Conservation (phyloP, 2,329 filamentous ascomycete genomes). For the Endothia cerciana region DNA sequence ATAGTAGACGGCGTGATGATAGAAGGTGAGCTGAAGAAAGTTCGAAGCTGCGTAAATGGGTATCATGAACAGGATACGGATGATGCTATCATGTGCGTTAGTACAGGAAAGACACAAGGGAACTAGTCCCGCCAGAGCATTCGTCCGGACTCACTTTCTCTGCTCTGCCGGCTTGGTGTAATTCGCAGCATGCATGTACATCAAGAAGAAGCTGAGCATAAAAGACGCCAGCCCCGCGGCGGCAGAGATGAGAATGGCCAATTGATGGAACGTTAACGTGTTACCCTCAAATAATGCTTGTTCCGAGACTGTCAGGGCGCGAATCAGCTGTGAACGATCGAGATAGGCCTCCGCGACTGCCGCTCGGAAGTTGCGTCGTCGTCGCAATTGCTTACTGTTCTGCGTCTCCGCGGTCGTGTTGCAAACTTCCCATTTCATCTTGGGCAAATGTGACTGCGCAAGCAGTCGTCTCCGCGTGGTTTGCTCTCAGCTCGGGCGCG, state of each 20-base stretch:
- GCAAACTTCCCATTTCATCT: slow-evolving; percentile 26
- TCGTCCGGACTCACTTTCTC: slow-evolving; percentile 50
- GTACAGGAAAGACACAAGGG: slow-evolving; percentile 1
- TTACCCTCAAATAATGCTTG: slow-evolving; percentile 46
- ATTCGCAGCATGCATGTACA: slow-evolving; percentile 62
- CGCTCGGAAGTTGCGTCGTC: neutral
- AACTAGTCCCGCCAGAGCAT: neutral
- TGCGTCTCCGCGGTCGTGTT: slow-evolving; percentile 28
- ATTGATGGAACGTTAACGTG: slow-evolving; percentile 56
- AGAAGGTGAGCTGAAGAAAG: slow-evolving; percentile 74
- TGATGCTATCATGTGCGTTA: slow-evolving; percentile 61
- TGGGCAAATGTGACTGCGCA: slow-evolving; percentile 16
- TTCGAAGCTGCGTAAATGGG: slow-evolving; percentile 78
- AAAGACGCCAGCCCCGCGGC: slow-evolving; percentile 54
- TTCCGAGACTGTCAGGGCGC: slow-evolving; percentile 48
- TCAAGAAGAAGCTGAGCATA: slow-evolving; percentile 58
- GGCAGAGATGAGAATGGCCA: slow-evolving; percentile 56
- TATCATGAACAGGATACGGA: slow-evolving; percentile 87
- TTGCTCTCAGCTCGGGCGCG: slow-evolving; percentile 9
- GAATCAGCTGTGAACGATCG: slow-evolving; percentile 36
- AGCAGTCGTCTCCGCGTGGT: slow-evolving; percentile 16
- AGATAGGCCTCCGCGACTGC: slow-evolving; percentile 4
- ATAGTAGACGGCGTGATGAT: slow-evolving; percentile 80
- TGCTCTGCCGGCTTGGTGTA: slow-evolving; percentile 66
- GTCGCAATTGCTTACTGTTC: slow-evolving; percentile 32